Conservation (phyloP, 225 moss, liverwort and hornwort species). For the Antitrichia curtipendula region DNA sequence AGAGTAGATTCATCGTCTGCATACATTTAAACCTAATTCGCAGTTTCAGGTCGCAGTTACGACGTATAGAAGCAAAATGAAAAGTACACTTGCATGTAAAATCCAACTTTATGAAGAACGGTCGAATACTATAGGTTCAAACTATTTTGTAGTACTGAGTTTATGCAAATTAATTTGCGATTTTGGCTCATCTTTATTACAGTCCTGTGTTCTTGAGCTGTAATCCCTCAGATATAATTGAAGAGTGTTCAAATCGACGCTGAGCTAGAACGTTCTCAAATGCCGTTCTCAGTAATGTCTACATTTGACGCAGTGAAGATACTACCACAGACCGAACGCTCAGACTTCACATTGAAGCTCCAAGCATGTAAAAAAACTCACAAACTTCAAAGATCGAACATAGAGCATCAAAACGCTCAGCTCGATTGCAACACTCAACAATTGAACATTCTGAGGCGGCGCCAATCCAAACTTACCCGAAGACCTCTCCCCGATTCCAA, state of each 20-base stretch:
- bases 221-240: not conserved
- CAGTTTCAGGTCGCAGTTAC: not conserved
- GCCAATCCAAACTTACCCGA: not conserved
- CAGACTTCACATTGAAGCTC: not conserved
- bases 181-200: not conserved
- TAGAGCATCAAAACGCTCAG: not conserved
- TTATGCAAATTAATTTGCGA: not conserved
- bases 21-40: not conserved
- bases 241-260: not conserved
- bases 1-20: not conserved
- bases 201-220: not conserved
- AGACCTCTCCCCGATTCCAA: not conserved
- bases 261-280: not conserved
- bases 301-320: not conserved
- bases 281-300: not conserved
- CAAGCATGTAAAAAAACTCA: not conserved
- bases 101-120: not conserved
- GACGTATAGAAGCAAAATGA: not conserved
- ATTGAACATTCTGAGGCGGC: not conserved
- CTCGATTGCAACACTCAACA: not conserved
- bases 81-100: not conserved
- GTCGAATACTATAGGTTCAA: not conserved
- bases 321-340: not conserved
- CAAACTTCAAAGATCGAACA: not conserved
- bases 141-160: too few relatives aligned